Evolutionary conservation across 1,284 basidiomycete genomes (phyloP).

Genomic region (Naganishia cerealis): DNA sequence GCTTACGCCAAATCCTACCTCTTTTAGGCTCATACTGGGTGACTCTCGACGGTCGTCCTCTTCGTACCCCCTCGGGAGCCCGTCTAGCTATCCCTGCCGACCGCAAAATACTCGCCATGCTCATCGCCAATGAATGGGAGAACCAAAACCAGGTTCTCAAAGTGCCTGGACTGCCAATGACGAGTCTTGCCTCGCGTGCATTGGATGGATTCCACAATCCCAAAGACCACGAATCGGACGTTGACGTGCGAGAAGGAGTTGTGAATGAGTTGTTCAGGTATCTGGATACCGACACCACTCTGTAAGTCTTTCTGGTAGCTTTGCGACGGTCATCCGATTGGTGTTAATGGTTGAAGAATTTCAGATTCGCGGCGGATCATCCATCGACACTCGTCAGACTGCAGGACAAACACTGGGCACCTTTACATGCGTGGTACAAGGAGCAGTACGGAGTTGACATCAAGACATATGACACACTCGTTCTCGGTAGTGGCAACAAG

Average conservation of each 20-base stretch:
- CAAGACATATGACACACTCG: slow-evolving; percentile 43
- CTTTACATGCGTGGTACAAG: slow-evolving; percentile 76
- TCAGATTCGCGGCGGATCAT: slow-evolving; percentile 77
- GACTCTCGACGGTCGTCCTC: slow-evolving; percentile 76
- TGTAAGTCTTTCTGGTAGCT: slow-evolving; percentile 59
- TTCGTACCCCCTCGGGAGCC: slow-evolving; percentile 84
- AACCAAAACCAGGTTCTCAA: slow-evolving; percentile 83
- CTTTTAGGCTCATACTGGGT: slow-evolving; percentile 62
- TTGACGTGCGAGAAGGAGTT: slow-evolving; percentile 58
- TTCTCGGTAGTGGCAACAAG: slow-evolving; percentile 68
- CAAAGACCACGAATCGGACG: slow-evolving; percentile 55
- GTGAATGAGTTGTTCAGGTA: slow-evolving; percentile 76
- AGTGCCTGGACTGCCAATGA: slow-evolving; percentile 87
- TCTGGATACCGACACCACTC: slow-evolving; percentile 92
- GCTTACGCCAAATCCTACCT: neutral
- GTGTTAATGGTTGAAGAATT: neutral
- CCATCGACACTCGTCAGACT: slow-evolving; percentile 74
- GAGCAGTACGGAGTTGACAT: slow-evolving; percentile 68
- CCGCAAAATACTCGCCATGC: slow-evolving; percentile 71
- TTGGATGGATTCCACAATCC: slow-evolving; percentile 74
- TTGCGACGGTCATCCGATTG: neutral
- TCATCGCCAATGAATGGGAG: slow-evolving; percentile 95
- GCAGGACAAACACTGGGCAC: slow-evolving; percentile 86
- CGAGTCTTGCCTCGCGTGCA: slow-evolving; percentile 82
- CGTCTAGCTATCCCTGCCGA: slow-evolving; percentile 69